Base-by-base conservation (phyloP, 2,329 filamentous ascomycete genomes). In the Phialophora macrospora region DNA sequence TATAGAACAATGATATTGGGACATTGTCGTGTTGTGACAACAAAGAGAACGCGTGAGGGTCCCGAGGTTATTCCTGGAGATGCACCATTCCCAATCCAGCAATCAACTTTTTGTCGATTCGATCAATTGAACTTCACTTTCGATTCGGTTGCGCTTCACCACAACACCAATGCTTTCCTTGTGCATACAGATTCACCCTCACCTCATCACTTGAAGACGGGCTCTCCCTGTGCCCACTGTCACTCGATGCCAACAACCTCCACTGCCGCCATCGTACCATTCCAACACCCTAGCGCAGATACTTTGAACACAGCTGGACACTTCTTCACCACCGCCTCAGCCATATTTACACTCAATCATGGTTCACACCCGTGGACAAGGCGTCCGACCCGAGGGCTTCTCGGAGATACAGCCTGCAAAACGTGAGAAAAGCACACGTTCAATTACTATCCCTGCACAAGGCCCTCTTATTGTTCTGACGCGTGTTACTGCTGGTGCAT, bases 311-410 rank as follows among this genome's bases (percentile, higher is more conserved):
- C 38, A n/a, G n/a, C 26, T 26, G 7, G 2, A 26, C 26, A 7
- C 11, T 28, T 55, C 28, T 8, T 34, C 52, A 55, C 28, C 6
- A 55, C 24, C 28, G 8, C 28, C 7, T 14, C 28, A 55, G 14
- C 28, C 52, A n/a, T n/a, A 22, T 30, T 26, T 2, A 4, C 51
- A 7, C 11, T n/a, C 57, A 55, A 51, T 14, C 6, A 69, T 69
- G 67, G 65, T 66, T 24, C 67, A 67, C 51, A 69, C 67, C 28
- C 65, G 67, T 61, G 60, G 65, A 52, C 60, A 65, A 56, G 67
- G 67, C 20, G 67, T 63, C 62, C 64, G 64, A 28, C 65, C 67
- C 60, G 65, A 67, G 62, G 67, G 67, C 60, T 65, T 65, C 56
- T 54, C 67, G 12, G 63, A 65, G 22, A 63, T 61, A 22, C 49